Evolutionary conservation across 2,329 filamentous ascomycete genomes (phyloP).

Genomic region (Exophiala bonariae): DNA sequence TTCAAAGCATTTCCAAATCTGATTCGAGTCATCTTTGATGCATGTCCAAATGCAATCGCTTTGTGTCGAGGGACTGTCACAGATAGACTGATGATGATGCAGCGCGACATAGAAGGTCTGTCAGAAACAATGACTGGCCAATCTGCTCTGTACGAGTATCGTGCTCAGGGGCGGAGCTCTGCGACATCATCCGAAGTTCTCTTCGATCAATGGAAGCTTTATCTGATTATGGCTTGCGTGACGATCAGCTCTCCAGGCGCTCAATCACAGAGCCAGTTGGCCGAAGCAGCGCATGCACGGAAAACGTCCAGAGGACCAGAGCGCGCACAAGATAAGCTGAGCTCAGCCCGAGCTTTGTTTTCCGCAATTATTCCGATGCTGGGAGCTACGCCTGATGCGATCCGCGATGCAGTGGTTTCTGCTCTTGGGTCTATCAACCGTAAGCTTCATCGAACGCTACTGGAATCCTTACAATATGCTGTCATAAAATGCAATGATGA

Average conservation of each 20-base stretch:
- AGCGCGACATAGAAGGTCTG: slow-evolving; percentile 75
- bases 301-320: slow-evolving; percentile 68
- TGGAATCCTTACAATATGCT: slow-evolving; percentile 86
- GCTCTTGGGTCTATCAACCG: slow-evolving; percentile 94
- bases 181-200: slow-evolving; percentile 78
- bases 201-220: slow-evolving; percentile 97
- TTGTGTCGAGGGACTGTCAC: slow-evolving; percentile 90
- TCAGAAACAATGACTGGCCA: slow-evolving; percentile 64
- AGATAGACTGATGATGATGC: slow-evolving; percentile 89
- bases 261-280: slow-evolving; percentile 58
- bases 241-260: slow-evolving; percentile 82
- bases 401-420: slow-evolving; percentile 85
- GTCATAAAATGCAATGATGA: slow-evolving; percentile 86
- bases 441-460: slow-evolving; percentile 84
- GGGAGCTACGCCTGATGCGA: slow-evolving; percentile 73
- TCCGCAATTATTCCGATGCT: slow-evolving; percentile 87
- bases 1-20: slow-evolving; percentile 98
- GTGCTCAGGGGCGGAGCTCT: slow-evolving; percentile 54
- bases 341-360: slow-evolving; percentile 85
- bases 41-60: slow-evolving; percentile 86
- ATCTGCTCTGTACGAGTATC: slow-evolving; percentile 39
- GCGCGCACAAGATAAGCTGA: slow-evolving; percentile 69
- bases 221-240: slow-evolving; percentile 94
- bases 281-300: slow-evolving; percentile 71
- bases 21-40: slow-evolving; percentile 84